Base-by-base conservation (phyloP, 176 grass and related monocot species). In the Typha latifolia region DNA sequence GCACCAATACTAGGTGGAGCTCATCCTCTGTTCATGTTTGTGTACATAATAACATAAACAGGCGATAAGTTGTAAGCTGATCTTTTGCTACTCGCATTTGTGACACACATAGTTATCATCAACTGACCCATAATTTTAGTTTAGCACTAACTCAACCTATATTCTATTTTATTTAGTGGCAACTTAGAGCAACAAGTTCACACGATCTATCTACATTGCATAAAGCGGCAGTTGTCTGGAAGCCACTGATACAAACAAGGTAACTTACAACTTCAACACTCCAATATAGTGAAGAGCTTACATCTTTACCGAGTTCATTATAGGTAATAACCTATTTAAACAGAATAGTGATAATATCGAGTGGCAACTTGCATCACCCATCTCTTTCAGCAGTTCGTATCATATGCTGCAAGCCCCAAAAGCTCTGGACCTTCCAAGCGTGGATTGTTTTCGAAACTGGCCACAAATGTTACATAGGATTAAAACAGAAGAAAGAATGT, bases 381-480 rank as follows among this genome's bases (percentile, higher is more conserved):
- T 59, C 57, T 49, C 57, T 61, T 82, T 85, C 71, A 93, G 63
- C 82, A 88, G 76, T 85, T 83, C 24, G 80, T 88, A 57, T 88
- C 82, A 62, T 93, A 93, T 10, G 56, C 71, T 43, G 78, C 85
- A 55, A 88, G 79, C 62, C 90, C 90, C 81, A 81, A 82, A 72
- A 93, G 47, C 53, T 93, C 90, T 16, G 82, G 89, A 31, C 89
- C 84, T 71, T 88, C 82, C 64, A 93, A 49, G 18, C 85, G 83
- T 78, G 79, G 72, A 78, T 93, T 88, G 6, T 82, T 82, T 48
- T 88, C 79, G 34, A 92, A 92, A 66, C 84, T 92, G 82, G 69
- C 24, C 3, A 12, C 48, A 34, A 49, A 19, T 49, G 20, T 22
- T 19, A 59, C 18, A 37, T 18, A 22, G 18, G 13, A 13, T 70